Evolutionary conservation across 2,329 filamentous ascomycete species (phyloP).

Genomic region (Penicillium sp.): DNA sequence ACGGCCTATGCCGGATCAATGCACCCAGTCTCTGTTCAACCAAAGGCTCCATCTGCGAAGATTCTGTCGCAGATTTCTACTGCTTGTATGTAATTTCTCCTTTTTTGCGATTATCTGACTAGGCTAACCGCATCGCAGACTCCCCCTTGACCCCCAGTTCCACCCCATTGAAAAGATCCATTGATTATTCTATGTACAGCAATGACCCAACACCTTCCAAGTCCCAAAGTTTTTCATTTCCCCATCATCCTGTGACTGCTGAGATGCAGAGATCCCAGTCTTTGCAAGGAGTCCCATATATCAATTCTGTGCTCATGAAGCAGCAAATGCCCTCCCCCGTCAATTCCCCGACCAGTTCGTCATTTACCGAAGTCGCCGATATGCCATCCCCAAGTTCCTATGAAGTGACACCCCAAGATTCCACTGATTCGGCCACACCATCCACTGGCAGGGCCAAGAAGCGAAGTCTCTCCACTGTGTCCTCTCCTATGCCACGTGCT

Average conservation of each 20-base stretch:
- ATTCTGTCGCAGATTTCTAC: conserved; percentile 62
- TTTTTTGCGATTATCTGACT: no score
- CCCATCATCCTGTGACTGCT: conserved; percentile 34
- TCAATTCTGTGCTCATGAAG: conserved; percentile 38
- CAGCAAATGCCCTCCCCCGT: conserved; percentile 57
- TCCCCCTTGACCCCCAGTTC: conserved; percentile 65
- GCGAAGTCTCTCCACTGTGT: conserved; percentile 20
- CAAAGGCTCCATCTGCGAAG: conserved; percentile 35
- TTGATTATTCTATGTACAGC: conserved; percentile 39
- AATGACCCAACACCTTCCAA: conserved; percentile 44
- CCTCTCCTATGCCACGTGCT: conserved; percentile 41
- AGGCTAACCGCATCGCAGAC: conserved; percentile 11
- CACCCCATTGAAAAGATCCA: conserved; percentile 54
- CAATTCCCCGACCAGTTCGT: conserved; percentile 47
- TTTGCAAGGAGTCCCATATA: conserved; percentile 45
- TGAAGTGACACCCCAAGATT: conserved; percentile 27
- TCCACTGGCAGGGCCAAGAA: conserved; percentile 23
- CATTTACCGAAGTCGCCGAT: conserved; percentile 55
- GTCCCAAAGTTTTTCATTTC: conserved; percentile 33
- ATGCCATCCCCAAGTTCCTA: conserved; percentile 32
- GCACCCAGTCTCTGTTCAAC: conserved; percentile 42
- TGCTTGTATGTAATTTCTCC: conserved; percentile 18
- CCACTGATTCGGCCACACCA: conserved; percentile 32
- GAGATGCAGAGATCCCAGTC: conserved; percentile 49
- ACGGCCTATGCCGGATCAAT: conserved; percentile 24